These are phyloP conservation scores for Triticum timopheevii DNA, from an alignment of 176 grass and related monocot genomes.

Conservation along the genomic window DNA sequence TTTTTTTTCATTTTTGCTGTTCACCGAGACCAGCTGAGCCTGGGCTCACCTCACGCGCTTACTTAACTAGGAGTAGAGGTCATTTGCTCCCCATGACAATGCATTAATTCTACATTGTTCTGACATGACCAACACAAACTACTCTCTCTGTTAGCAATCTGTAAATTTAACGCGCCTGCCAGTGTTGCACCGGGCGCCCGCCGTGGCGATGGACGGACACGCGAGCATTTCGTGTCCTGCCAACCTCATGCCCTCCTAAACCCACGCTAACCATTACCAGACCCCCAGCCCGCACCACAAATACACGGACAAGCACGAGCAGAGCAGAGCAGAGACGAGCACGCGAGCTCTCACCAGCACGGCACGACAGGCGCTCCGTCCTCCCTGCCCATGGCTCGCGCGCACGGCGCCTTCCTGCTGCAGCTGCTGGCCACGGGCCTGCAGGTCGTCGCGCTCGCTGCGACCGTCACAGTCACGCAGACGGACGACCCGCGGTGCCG, in stretches of 20 bases:
- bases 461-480: background rate
- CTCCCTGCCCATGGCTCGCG: slow-evolving; percentile 27
- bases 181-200: too few relatives aligned
- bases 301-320: background rate
- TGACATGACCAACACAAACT: too few relatives aligned
- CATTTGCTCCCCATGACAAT: too few relatives aligned
- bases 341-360: background rate
- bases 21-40: too few relatives aligned
- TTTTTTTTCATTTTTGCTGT: too few relatives aligned
- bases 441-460: background rate
- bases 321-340: background rate
- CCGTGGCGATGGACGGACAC: background rate
- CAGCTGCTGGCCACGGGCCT: background rate
- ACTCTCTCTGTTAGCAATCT: too few relatives aligned
- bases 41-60: too few relatives aligned
- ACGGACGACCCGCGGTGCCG: slow-evolving; percentile 41
- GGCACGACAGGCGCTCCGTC: background rate
- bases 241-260: slow-evolving; percentile 18
- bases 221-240: slow-evolving; percentile 22
- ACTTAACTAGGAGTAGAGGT: too few relatives aligned
- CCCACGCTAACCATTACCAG: slow-evolving; percentile 33
- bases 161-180: too few relatives aligned
- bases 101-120: too few relatives aligned
- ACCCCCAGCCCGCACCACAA: background rate
- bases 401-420: background rate